phyloP scores from a whole-genome alignment of 805 yeast species.

The Kluyveromyces aestuarii region DNA sequence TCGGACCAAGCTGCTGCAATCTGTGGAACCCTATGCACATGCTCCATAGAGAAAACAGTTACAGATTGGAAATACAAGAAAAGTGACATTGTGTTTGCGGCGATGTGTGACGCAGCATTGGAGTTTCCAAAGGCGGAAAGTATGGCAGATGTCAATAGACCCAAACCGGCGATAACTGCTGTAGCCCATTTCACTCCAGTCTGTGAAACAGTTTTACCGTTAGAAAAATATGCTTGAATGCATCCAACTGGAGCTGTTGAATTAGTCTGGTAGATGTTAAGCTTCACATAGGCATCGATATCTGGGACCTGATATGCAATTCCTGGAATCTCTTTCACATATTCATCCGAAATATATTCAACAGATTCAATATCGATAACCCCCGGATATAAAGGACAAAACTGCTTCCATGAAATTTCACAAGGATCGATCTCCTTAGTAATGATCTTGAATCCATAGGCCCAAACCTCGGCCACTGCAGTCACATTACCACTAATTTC shows the following conservation, averaged over 20 bases:
- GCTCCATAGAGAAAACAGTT: conserved; percentile 75
- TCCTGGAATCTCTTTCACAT: conserved; percentile 60
- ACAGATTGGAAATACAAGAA: conserved; percentile 85
- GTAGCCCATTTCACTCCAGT: conserved; percentile 87
- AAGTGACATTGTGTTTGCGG: conserved; percentile 78
- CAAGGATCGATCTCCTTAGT: conserved; percentile 54
- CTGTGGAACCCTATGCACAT: conserved; percentile 82
- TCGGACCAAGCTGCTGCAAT: conserved; percentile 90
- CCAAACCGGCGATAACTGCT: conserved; percentile 81
- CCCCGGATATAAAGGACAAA: conserved; percentile 85
- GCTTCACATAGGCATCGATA: conserved; percentile 66
- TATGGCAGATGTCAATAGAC: conserved; percentile 75
- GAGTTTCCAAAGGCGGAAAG: conserved; percentile 80
- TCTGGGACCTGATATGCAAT: conserved; percentile 83
- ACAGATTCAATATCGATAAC: conserved; percentile 65
- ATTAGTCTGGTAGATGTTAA: conserved; percentile 37
- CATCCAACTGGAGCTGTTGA: conserved; percentile 51
- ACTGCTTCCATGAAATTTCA: conserved; percentile 61
- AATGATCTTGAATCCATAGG: conserved; percentile 76
- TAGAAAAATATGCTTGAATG: conserved; percentile 62
- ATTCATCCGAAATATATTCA: conserved; percentile 43
- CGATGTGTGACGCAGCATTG: conserved; percentile 78
- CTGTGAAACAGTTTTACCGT: conserved; percentile 76
- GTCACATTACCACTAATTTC: conserved; percentile 55
- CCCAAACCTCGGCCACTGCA: conserved; percentile 69